These are phyloP conservation scores for Platanthera guangdongensis DNA, from an alignment of 106 monocot genomes.

Conservation along the genomic window DNA sequence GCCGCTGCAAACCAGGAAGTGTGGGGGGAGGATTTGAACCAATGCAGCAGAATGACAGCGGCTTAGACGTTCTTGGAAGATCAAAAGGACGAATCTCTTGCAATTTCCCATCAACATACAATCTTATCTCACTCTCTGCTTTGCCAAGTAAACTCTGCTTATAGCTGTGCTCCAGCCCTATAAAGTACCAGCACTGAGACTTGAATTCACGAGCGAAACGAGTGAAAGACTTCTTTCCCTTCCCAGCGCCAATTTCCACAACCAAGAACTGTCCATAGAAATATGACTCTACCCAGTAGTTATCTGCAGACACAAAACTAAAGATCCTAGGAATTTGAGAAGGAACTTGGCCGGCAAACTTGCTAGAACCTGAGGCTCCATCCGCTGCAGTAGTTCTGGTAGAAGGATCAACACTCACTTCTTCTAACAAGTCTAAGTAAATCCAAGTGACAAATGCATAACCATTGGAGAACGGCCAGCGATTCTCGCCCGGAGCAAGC, in stretches of 20 bases:
- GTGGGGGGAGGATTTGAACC: slow-evolving; percentile 94
- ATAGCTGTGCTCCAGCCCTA: slow-evolving; percentile 78
- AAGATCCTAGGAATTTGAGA: slow-evolving; percentile 91
- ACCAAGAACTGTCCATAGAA: slow-evolving; percentile 98
- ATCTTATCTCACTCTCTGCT: slow-evolving; percentile 73
- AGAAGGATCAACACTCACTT: slow-evolving; percentile 21
- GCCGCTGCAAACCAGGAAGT: slow-evolving; percentile 72
- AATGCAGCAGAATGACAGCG: slow-evolving; percentile 81
- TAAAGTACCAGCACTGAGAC: slow-evolving; percentile 82
- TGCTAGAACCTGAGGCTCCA: slow-evolving; percentile 44
- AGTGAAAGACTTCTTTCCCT: slow-evolving; percentile 73
- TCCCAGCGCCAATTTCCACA: slow-evolving; percentile 68
- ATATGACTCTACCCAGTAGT: slow-evolving; percentile 83
- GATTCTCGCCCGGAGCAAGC: slow-evolving; percentile 75
- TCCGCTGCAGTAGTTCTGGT: slow-evolving; percentile 63
- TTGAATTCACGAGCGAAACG: slow-evolving; percentile 88
- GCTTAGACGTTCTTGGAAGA: slow-evolving; percentile 75
- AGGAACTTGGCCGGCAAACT: slow-evolving; percentile 68
- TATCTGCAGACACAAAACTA: slow-evolving; percentile 84
- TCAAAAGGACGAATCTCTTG: slow-evolving; percentile 87
- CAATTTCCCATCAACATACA: slow-evolving; percentile 86
- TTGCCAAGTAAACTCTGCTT: slow-evolving; percentile 87
- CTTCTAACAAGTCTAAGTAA: slow-evolving; percentile 70
- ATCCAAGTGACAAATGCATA: slow-evolving; percentile 94
- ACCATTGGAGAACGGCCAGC: slow-evolving; percentile 93